Conservation (phyloP, 176 grass and related monocot species). For the Carex scoparia region DNA sequence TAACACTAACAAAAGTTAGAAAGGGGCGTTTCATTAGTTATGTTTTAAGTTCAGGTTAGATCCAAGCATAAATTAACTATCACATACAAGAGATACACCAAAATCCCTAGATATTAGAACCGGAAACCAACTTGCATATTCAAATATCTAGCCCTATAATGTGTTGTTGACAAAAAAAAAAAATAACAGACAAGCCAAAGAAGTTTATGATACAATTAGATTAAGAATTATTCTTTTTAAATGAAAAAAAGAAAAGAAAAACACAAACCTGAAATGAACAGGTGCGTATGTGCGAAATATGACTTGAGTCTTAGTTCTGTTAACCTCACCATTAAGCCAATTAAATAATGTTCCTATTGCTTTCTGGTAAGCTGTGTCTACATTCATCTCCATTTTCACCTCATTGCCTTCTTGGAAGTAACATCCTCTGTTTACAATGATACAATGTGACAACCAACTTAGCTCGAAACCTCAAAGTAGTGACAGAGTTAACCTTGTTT, state of each 20-base stretch:
- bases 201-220: conserved; percentile 10
- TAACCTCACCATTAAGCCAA: conserved; percentile 75
- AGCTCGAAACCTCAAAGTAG: not conserved
- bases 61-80: conserved; percentile 8
- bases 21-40: not conserved
- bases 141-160: not conserved
- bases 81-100: not conserved
- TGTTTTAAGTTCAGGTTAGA: not conserved
- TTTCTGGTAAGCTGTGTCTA: conserved; percentile 52
- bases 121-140: not conserved
- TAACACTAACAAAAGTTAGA: not conserved
- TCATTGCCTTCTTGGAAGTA: conserved; percentile 76
- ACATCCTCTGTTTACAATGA: conserved; percentile 45
- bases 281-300: conserved; percentile 90
- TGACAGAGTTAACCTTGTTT: not conserved
- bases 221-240: not conserved
- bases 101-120: not conserved
- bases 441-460: conserved; percentile 8
- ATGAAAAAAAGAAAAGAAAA: conserved; percentile 2
- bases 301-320: conserved; percentile 72
- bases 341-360: conserved; percentile 59
- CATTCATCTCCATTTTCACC: conserved; percentile 86
- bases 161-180: not conserved
- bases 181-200: not conserved
- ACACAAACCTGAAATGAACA: conserved; percentile 92